These are phyloP conservation scores for Talaromyces sp. DNA, from an alignment of 2,329 filamentous ascomycete species.

Conservation along the genomic window DNA sequence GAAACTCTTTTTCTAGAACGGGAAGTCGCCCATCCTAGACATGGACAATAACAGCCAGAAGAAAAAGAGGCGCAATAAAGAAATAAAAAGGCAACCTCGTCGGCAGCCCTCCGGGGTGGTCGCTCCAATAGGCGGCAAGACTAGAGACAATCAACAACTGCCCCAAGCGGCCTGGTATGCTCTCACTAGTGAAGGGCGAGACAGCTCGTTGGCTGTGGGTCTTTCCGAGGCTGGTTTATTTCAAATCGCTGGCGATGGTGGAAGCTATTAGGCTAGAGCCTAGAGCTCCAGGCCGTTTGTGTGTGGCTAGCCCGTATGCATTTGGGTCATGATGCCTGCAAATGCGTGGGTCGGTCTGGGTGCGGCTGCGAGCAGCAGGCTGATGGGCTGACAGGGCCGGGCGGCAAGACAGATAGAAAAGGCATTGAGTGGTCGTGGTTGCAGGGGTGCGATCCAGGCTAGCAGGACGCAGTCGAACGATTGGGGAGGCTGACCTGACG, in stretches of 20 bases:
- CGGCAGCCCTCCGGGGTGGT: neutral
- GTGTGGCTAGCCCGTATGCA: neutral
- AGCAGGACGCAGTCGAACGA: neutral
- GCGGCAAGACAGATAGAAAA: neutral
- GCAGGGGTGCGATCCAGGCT: neutral
- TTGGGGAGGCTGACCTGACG: neutral
- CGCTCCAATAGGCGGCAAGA: neutral
- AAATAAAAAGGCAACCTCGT: neutral
- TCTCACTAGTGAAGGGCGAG: neutral
- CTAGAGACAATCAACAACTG: neutral
- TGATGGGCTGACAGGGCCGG: neutral
- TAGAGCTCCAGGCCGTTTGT: neutral
- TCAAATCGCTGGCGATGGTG: neutral
- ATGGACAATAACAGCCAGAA: neutral
- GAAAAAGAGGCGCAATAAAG: neutral
- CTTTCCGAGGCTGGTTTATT: neutral
- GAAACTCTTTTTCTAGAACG: neutral
- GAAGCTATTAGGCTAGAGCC: neutral
- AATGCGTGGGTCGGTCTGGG: neutral
- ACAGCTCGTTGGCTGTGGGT: neutral
- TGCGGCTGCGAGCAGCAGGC: neutral
- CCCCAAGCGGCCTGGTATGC: neutral
- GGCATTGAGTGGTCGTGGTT: too few relatives aligned
- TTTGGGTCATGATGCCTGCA: neutral
- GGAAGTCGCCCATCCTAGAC: neutral